A percentile compares a stretch with the other conserved stretches of the same genome.
phyloP scores from a whole-genome alignment of 2,329 filamentous ascomycete genomes.

The Periconia digitata region DNA sequence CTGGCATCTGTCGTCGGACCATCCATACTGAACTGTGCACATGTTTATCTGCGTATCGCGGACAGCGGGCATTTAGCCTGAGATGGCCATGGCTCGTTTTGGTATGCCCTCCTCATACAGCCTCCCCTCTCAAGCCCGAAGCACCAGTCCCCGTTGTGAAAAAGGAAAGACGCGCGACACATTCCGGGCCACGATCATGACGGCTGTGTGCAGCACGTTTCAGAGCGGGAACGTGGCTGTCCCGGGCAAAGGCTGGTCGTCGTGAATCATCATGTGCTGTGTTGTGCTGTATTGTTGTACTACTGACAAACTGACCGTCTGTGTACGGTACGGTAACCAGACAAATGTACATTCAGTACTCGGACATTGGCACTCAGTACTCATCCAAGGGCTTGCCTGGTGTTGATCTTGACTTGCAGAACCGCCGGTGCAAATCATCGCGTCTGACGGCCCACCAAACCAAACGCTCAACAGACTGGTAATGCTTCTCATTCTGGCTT shows the following conservation, averaged over 20 bases:
- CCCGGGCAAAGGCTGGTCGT: conserved; percentile 10
- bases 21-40: neutral
- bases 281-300: too few species aligned
- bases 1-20: neutral
- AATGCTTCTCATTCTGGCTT: too few species aligned
- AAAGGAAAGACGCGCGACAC: conserved; percentile 16
- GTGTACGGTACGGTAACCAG: too few species aligned
- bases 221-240: conserved; percentile 27
- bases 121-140: conserved; percentile 26
- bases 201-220: conserved; percentile 35
- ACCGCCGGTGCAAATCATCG: conserved; percentile 37
- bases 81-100: conserved; percentile 25
- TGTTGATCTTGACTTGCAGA: conserved; percentile 32
- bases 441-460: conserved; percentile 34
- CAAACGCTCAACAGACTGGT: conserved; percentile 9
- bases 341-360: too few species aligned
- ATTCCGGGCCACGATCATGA: conserved; percentile 7
- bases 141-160: conserved; percentile 31
- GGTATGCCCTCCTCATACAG: conserved; percentile 12
- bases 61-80: conserved; percentile 40
- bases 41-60: conserved; percentile 5
- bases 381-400: conserved; percentile 4
- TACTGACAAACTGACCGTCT: too few species aligned
- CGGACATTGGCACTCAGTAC: too few species aligned
- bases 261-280: neutral